phyloP scores from a whole-genome alignment of 2,329 filamentous ascomycete species.

The Trichoderma koningii region DNA sequence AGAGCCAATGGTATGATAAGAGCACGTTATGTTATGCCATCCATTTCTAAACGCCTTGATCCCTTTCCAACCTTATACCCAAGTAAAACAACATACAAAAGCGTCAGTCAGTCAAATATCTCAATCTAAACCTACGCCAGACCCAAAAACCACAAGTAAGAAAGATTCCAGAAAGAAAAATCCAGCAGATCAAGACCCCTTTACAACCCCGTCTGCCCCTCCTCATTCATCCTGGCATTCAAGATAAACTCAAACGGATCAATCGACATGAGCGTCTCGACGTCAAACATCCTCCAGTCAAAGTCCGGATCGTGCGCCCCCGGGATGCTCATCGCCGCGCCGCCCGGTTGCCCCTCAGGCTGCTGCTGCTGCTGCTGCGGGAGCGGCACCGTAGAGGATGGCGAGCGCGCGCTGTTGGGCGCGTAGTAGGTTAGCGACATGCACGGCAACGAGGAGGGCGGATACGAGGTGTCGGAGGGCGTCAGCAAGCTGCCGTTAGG shows the following conservation, averaged over 20 bases:
- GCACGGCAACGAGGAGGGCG: conserved; percentile 9
- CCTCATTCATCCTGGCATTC: conserved; percentile 18
- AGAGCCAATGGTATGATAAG: no score
- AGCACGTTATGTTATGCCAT: no score
- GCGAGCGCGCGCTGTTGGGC: neutral
- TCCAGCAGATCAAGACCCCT: neutral
- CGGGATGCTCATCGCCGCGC: conserved; percentile 5
- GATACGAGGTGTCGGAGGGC: conserved; percentile 5
- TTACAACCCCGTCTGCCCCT: neutral
- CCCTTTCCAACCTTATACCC: neutral
- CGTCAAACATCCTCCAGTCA: conserved; percentile 23
- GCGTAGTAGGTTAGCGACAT: conserved; percentile 19
- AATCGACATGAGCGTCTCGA: conserved; percentile 24
- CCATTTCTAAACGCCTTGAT: neutral
- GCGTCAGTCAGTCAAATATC: neutral
- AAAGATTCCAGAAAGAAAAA: neutral
- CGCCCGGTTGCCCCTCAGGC: neutral
- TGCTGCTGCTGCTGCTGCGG: neutral
- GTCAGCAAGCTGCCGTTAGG: neutral
- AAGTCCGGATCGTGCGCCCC: conserved; percentile 15
- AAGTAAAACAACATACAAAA: neutral
- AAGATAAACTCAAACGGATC: conserved; percentile 20
- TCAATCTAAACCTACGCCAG: neutral
- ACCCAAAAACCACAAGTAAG: no score
- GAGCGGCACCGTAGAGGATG: neutral